phyloP scores from a whole-genome alignment of 202 grass and related monocot genomes.

The Zizania palustris region DNA sequence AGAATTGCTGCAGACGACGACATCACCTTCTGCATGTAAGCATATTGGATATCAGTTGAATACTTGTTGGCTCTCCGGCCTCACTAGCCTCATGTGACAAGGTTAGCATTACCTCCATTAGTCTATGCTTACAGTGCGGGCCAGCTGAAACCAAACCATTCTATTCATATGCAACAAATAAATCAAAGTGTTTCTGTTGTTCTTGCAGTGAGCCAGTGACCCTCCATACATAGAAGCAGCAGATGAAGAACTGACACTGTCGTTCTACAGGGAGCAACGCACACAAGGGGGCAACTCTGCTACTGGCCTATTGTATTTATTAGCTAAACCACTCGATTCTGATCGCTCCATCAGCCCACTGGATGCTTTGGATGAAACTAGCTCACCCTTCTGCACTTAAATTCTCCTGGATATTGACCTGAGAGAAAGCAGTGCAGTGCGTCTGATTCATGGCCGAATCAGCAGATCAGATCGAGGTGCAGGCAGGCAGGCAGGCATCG shows the following conservation, averaged over 20 bases:
- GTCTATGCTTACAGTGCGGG: constrained; percentile 8
- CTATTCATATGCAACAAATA: constrained; percentile 26
- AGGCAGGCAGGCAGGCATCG: background rate
- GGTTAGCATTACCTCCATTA: constrained; percentile 53
- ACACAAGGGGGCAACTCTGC: background rate
- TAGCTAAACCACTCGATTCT: background rate
- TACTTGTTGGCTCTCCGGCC: constrained; percentile 9
- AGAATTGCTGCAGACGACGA: constrained; percentile 51
- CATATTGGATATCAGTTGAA: constrained; percentile 34
- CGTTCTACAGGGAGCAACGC: constrained; percentile 34
- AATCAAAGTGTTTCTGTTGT: constrained; percentile 32
- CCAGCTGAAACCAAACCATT: constrained; percentile 10
- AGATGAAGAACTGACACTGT: background rate
- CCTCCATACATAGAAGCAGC: background rate
- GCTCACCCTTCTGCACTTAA: too few species aligned
- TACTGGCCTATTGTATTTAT: background rate
- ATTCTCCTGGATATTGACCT: constrained; percentile 36
- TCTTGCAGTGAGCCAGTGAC: background rate
- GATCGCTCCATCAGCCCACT: background rate
- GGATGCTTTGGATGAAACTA: constrained; percentile 11
- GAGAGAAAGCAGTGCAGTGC: constrained; percentile 20
- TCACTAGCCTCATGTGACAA: constrained; percentile 36
- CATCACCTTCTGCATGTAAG: constrained; percentile 27
- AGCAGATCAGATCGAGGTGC: background rate
- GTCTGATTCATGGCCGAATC: constrained; percentile 43